Conservation (phyloP, 2,329 filamentous ascomycete genomes). For the Colletotrichum orchidophilum region DNA sequence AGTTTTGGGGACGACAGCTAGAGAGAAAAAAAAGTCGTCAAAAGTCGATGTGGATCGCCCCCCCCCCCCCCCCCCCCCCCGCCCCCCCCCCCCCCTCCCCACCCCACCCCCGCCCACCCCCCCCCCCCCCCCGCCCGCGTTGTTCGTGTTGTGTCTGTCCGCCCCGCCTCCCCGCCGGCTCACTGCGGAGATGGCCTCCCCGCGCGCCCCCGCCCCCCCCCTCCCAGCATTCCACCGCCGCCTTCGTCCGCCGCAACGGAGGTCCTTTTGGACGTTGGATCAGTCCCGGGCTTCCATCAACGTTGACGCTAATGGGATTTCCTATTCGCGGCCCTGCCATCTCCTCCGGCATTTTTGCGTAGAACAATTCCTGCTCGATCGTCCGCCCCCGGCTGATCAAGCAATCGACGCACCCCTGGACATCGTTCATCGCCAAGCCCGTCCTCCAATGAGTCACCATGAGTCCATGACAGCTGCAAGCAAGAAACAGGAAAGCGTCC, state of each 20-base stretch:
- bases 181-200: no score
- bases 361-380: not conserved
- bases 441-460: not conserved
- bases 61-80: constrained; percentile 5
- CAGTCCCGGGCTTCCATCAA: not conserved
- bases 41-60: not conserved
- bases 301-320: not conserved
- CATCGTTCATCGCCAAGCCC: constrained; percentile 19
- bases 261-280: not conserved
- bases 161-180: no score
- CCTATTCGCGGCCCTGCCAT: not conserved
- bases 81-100: not conserved
- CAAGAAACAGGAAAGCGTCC: not conserved
- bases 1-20: not conserved
- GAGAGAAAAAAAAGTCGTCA: not conserved
- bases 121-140: constrained; percentile 4
- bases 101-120: constrained; percentile 7
- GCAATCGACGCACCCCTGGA: not conserved
- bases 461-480: not conserved
- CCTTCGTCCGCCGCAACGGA: constrained; percentile 22
- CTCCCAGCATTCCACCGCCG: constrained; percentile 7
- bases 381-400: constrained; percentile 12
- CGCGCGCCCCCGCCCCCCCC: constrained; percentile 10
- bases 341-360: not conserved
- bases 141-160: no score